Evolutionary conservation across 2,329 filamentous ascomycete species (phyloP).

Genomic region (Colletotrichum navitas): DNA sequence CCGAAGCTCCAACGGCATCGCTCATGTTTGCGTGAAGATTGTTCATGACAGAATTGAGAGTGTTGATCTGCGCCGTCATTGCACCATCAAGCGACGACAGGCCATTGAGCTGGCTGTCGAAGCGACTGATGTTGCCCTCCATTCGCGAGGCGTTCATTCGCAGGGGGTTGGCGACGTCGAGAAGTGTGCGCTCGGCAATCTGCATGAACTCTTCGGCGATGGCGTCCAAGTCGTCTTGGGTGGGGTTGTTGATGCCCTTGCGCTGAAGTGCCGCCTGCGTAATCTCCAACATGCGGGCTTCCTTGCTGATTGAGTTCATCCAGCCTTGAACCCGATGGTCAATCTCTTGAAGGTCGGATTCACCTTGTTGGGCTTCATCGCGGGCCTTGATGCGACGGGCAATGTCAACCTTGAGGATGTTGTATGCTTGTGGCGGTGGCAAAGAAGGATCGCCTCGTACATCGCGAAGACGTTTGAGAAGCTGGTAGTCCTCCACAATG

Average conservation of each 20-base stretch:
- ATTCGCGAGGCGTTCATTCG: constrained; percentile 26
- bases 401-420: constrained; percentile 49
- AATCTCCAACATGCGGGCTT: constrained; percentile 38
- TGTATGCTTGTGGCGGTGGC: constrained; percentile 41
- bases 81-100: background rate
- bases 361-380: constrained; percentile 47
- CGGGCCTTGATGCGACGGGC: constrained; percentile 53
- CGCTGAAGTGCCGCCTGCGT: constrained; percentile 33
- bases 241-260: constrained; percentile 39
- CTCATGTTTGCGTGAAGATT: too few relatives aligned
- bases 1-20: too few relatives aligned
- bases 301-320: constrained; percentile 36
- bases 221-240: constrained; percentile 35
- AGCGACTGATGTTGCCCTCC: background rate
- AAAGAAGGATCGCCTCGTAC: background rate
- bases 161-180: constrained; percentile 39
- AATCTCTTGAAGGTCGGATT: constrained; percentile 20
- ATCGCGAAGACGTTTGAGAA: background rate
- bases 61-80: background rate
- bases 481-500: background rate
- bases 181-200: constrained; percentile 37
- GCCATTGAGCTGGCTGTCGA: constrained; percentile 16
- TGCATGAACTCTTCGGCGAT: constrained; percentile 42
- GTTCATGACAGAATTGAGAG: too few relatives aligned
- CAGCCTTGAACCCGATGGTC: constrained; percentile 34